Evolutionary conservation across 441 rosid species (phyloP).

Genomic region (Omphalea diandra): DNA sequence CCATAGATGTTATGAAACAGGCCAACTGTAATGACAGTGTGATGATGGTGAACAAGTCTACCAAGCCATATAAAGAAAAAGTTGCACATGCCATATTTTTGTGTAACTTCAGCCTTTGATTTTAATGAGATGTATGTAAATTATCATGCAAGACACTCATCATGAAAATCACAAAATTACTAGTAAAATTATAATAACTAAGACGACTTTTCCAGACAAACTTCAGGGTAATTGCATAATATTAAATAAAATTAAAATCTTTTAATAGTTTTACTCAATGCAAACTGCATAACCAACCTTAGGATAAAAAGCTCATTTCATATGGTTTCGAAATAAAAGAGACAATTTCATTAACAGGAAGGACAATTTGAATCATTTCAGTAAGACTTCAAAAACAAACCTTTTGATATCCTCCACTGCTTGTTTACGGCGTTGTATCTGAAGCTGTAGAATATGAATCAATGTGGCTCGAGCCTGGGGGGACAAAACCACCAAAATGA

Average conservation of each 20-base stretch:
- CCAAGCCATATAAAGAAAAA: not conserved
- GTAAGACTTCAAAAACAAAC: conserved; percentile 30
- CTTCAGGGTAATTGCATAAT: not conserved
- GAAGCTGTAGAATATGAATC: conserved; percentile 85
- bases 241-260: not conserved
- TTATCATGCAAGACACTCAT: not conserved
- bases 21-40: not conserved
- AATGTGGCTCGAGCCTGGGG: conserved; percentile 87
- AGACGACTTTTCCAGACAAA: not conserved
- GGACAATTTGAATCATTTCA: not conserved
- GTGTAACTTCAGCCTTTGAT: not conserved
- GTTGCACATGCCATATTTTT: not conserved
- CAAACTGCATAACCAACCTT: not conserved
- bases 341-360: not conserved
- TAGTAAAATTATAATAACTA: not conserved
- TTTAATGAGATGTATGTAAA: not conserved
- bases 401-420: conserved; percentile 94
- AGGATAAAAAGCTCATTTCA: not conserved
- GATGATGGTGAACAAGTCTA: not conserved
- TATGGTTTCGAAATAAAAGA: not conserved
- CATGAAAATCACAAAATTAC: not conserved
- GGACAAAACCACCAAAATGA: not conserved
- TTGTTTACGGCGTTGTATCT: conserved; percentile 80
- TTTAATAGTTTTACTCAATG: not conserved
- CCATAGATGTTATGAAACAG: not conserved